Evolutionary conservation across 805 yeast genomes (phyloP).

Genomic region (Wickerhamiella allomyrinae): DNA sequence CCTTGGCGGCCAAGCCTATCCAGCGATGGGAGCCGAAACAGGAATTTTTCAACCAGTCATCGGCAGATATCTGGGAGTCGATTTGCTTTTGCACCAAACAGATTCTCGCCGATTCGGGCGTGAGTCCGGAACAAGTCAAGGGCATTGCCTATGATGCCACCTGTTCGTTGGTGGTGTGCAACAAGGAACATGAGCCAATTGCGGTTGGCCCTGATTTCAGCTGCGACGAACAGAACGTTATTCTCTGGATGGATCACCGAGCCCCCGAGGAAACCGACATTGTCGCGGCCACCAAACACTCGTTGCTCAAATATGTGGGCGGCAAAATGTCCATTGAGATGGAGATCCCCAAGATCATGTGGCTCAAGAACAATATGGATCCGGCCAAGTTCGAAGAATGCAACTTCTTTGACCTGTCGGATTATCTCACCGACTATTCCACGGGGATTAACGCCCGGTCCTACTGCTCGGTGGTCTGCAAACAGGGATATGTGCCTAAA

Average conservation of each 20-base stretch:
- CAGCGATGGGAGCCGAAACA: conserved; percentile 36
- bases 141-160: conserved; percentile 98
- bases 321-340: conserved; percentile 96
- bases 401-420: conserved; percentile 86
- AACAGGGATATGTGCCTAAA: conserved; percentile 84
- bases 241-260: conserved; percentile 98
- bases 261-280: conserved; percentile 67
- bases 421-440: conserved; percentile 80
- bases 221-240: conserved; percentile 62
- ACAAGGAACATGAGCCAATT: conserved; percentile 55
- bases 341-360: conserved; percentile 94
- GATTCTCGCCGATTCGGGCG: conserved; percentile 58
- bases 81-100: conserved; percentile 65
- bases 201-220: conserved; percentile 86
- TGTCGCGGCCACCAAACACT: conserved; percentile 70
- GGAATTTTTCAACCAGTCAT: conserved; percentile 60
- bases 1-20: conserved; percentile 62
- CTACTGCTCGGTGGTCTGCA: conserved; percentile 82
- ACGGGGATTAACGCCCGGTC: conserved; percentile 80
- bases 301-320: conserved; percentile 80
- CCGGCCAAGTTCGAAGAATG: conserved; percentile 39
- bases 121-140: conserved; percentile 49
- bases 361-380: conserved; percentile 83
- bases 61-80: conserved; percentile 83
- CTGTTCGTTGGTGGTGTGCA: conserved; percentile 77